Conservation (phyloP, 1,284 basidiomycete species). For the Ceratobasidium sp. region DNA sequence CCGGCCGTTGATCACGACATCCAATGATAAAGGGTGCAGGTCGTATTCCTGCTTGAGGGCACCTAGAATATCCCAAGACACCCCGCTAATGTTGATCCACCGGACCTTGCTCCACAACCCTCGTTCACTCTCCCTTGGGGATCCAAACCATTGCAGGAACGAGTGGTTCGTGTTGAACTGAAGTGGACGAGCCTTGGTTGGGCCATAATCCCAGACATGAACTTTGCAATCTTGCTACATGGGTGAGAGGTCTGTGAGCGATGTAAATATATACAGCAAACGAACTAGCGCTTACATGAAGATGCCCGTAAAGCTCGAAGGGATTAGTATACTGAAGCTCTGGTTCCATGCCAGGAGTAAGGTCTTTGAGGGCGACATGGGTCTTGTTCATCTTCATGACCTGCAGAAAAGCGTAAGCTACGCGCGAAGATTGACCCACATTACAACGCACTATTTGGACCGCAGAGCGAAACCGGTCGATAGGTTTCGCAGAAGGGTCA, state of each 20-base stretch:
- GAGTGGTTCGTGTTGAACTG: constrained; percentile 25
- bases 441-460: constrained; percentile 9
- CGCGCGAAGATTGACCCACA: too few species aligned
- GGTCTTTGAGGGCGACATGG: constrained; percentile 40
- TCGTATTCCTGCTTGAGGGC: constrained; percentile 54
- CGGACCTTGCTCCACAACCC: constrained; percentile 45
- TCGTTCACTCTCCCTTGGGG: background rate
- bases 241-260: background rate
- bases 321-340: constrained; percentile 17
- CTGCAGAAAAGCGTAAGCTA: background rate
- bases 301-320: constrained; percentile 24
- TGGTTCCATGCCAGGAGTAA: constrained; percentile 20
- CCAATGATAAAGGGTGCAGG: constrained; percentile 75
- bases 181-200: constrained; percentile 16
- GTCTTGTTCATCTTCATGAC: constrained; percentile 31
- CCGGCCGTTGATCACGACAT: constrained; percentile 69
- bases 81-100: constrained; percentile 49
- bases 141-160: constrained; percentile 25
- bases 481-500: constrained; percentile 12
- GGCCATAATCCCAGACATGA: constrained; percentile 43
- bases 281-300: constrained; percentile 7
- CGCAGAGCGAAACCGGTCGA: constrained; percentile 38
- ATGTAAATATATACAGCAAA: background rate
- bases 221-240: constrained; percentile 31
- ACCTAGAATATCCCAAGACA: constrained; percentile 47